These are phyloP conservation scores for Gelatoporia subvermispora DNA, from an alignment of 768 basidiomycete genomes.

Conservation along the genomic window DNA sequence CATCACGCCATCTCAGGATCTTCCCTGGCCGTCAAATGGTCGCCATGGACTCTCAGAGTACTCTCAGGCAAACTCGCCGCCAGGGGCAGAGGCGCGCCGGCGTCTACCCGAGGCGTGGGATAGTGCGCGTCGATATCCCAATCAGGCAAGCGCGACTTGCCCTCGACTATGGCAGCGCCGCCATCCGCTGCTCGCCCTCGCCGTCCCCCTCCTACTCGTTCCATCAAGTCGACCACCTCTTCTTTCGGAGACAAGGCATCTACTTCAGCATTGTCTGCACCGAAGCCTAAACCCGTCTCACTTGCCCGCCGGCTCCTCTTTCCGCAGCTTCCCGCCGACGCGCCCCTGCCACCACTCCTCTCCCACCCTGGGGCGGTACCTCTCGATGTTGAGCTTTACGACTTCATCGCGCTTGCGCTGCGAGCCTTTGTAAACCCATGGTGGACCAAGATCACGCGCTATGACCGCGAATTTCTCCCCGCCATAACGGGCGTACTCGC, in stretches of 20 bases:
- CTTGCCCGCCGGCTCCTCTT: conserved; percentile 34
- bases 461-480: conserved; percentile 79
- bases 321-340: conserved; percentile 39
- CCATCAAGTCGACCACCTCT: conserved; percentile 20
- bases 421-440: conserved; percentile 78
- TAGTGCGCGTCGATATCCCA: neutral
- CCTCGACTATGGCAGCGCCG: conserved; percentile 17
- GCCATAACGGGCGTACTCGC: conserved; percentile 59
- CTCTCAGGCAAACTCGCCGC: too few species aligned
- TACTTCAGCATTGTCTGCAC: conserved; percentile 4
- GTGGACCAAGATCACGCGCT: conserved; percentile 81
- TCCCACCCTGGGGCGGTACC: conserved; percentile 36
- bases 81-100: neutral
- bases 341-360: conserved; percentile 52
- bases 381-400: conserved; percentile 67
- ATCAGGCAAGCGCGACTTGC: neutral
- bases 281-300: conserved; percentile 10
- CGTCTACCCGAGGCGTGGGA: neutral
- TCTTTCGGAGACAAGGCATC: conserved; percentile 16
- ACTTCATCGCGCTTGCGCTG: conserved; percentile 74
- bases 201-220: conserved; percentile 16
- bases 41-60: too few species aligned
- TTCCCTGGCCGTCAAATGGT: too few species aligned
- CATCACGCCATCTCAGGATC: too few species aligned
- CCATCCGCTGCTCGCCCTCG: conserved; percentile 10